phyloP scores from a whole-genome alignment of 169 alveolate genomes.

The Plasmodium cynomolgi region DNA sequence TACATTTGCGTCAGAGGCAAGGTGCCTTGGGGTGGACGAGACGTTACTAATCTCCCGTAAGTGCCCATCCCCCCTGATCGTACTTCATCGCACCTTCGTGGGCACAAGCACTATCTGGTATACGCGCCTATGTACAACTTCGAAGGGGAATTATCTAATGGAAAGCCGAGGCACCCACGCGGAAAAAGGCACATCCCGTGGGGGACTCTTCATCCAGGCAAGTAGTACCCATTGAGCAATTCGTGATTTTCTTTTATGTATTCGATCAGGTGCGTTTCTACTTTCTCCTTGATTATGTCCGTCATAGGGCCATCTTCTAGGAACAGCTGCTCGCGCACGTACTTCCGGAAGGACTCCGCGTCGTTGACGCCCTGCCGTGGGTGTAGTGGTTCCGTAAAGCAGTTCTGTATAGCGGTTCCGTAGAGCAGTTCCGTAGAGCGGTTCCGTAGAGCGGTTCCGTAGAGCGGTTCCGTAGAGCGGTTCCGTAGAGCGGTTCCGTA shows the following conservation, averaged over 20 bases:
- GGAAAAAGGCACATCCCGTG: not conserved
- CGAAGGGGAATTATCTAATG: not conserved
- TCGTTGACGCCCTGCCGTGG: constrained; percentile 11
- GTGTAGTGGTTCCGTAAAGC: not conserved
- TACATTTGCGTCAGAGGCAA: not conserved
- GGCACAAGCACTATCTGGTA: not conserved
- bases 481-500: too few species aligned
- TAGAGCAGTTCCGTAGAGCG: too few species aligned
- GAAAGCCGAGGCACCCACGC: not conserved
- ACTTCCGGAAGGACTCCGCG: constrained; percentile 2
- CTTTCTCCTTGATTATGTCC: constrained; percentile 13
- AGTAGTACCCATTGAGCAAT: constrained; percentile 35
- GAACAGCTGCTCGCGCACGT: constrained; percentile 3
- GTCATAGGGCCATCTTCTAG: not conserved
- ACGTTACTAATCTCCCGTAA: not conserved
- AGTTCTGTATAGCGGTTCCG: too few species aligned
- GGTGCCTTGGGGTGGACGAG: not conserved
- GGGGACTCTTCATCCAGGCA: not conserved
- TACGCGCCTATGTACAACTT: not conserved
- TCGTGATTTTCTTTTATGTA: constrained; percentile 32
- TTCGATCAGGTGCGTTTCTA: constrained; percentile 10
- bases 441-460: too few species aligned
- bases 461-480: not conserved
- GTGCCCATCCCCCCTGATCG: not conserved
- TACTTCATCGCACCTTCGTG: not conserved